Evolutionary conservation across 352 stramenopile species (phyloP).

Genomic region (Sclerospora graminicola): DNA sequence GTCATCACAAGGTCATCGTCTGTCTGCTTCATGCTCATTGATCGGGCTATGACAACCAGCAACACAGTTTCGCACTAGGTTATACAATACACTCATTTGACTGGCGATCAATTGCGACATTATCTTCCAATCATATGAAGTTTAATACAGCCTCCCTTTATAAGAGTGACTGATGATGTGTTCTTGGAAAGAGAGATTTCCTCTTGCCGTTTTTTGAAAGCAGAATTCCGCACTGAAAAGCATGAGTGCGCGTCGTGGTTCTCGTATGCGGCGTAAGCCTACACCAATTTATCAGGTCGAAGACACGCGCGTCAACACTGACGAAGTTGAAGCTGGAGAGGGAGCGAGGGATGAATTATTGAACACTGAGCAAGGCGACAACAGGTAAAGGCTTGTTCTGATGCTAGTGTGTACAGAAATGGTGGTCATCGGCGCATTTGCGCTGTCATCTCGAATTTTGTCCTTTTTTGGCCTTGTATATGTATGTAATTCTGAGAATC

Average conservation of each 20-base stretch:
- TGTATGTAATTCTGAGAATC: no score
- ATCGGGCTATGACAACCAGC: constrained; percentile 11
- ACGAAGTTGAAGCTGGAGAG: constrained; percentile 13
- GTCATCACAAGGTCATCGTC: constrained; percentile 81
- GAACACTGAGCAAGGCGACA: constrained; percentile 10
- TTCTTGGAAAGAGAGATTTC: constrained; percentile 11
- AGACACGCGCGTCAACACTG: constrained; percentile 22
- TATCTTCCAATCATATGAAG: no score
- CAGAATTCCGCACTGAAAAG: constrained; percentile 6
- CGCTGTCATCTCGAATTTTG: not conserved
- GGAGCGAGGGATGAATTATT: constrained; percentile 9
- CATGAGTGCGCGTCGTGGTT: constrained; percentile 47
- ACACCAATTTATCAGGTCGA: constrained; percentile 65
- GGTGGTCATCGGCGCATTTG: constrained; percentile 11
- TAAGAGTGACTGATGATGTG: not conserved
- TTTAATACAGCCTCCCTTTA: no score
- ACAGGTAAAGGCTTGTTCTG: constrained; percentile 12
- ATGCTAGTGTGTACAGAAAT: constrained; percentile 10
- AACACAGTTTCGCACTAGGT: no score
- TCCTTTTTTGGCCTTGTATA: no score
- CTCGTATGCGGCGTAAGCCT: constrained; percentile 50
- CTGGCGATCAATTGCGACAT: no score
- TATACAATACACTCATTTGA: no score
- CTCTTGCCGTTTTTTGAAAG: constrained; percentile 3
- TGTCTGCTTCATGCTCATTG: constrained; percentile 5